Evolutionary conservation across 257 asterid species (phyloP).

Genomic region (Schizonepeta tenuifolia): DNA sequence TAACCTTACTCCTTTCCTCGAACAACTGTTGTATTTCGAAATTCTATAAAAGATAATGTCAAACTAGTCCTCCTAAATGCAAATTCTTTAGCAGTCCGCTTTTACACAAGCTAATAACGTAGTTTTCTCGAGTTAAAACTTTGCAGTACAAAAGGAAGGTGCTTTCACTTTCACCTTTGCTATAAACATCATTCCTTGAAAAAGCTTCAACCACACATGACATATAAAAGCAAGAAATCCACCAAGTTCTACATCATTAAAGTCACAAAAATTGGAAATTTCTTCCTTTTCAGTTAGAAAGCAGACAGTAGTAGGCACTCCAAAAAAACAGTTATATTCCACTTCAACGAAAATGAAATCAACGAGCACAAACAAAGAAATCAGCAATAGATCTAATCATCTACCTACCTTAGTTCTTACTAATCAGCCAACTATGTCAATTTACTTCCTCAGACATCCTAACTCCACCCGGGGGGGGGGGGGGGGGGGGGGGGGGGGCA

Average conservation of each 20-base stretch:
- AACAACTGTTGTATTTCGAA: no score
- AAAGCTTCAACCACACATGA: slow-evolving; percentile 26
- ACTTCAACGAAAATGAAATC: slow-evolving; percentile 1
- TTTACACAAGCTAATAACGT: not conserved
- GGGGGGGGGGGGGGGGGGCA: no score
- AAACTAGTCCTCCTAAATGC: no score
- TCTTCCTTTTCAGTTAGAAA: not conserved
- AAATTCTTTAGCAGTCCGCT: no score
- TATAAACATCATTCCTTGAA: slow-evolving; percentile 17
- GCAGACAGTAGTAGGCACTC: not conserved
- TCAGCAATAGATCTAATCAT: not conserved
- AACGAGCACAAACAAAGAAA: not conserved
- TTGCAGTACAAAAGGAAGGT: slow-evolving; percentile 26
- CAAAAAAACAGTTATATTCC: slow-evolving; percentile 9
- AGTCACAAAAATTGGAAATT: not conserved
- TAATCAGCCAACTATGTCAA: not conserved
- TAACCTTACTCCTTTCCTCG: no score
- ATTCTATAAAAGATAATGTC: no score
- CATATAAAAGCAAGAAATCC: slow-evolving; percentile 29
- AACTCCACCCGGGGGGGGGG: not conserved
- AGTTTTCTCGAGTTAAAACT: not conserved
- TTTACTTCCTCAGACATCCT: not conserved
- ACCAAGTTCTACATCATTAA: slow-evolving; percentile 10
- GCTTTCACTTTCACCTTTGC: slow-evolving; percentile 34
- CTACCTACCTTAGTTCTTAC: not conserved